phyloP scores from a whole-genome alignment of 306 rosid species.

The Pyrus pyrifolia region DNA sequence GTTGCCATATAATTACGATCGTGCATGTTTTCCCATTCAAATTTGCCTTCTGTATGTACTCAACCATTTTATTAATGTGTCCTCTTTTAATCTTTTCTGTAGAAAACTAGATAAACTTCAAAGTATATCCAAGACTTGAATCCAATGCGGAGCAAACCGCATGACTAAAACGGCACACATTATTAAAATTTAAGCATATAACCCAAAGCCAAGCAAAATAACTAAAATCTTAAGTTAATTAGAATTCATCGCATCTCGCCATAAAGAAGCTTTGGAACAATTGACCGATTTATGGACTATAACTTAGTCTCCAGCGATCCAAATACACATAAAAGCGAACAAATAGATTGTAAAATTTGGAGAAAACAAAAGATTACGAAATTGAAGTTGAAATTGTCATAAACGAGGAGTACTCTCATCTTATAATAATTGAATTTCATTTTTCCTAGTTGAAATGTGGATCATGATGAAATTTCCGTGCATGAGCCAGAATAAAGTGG shows the following conservation, averaged over 20 bases:
- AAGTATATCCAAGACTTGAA: neutral
- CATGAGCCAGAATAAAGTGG: neutral
- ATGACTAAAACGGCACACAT: too few relatives aligned
- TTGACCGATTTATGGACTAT: neutral
- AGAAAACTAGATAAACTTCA: neutral
- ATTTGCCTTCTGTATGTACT: neutral
- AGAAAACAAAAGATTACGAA: neutral
- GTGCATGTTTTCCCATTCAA: neutral
- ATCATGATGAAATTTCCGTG: neutral
- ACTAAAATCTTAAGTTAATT: too few relatives aligned
- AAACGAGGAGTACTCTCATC: neutral
- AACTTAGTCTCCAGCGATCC: neutral
- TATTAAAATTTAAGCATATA: too few relatives aligned
- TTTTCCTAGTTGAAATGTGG: constrained; percentile 3
- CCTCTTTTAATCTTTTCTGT: neutral
- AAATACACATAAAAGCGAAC: neutral
- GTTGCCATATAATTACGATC: neutral
- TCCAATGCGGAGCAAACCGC: neutral
- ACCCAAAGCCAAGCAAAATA: neutral
- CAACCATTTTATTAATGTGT: neutral
- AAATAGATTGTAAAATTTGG: too few relatives aligned
- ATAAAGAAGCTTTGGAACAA: too few relatives aligned
- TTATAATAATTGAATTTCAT: too few relatives aligned
- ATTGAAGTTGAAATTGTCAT: neutral
- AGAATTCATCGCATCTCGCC: too few relatives aligned